Base-by-base conservation (phyloP, 2,329 filamentous ascomycete species). In the Emydomyces testavorans region DNA sequence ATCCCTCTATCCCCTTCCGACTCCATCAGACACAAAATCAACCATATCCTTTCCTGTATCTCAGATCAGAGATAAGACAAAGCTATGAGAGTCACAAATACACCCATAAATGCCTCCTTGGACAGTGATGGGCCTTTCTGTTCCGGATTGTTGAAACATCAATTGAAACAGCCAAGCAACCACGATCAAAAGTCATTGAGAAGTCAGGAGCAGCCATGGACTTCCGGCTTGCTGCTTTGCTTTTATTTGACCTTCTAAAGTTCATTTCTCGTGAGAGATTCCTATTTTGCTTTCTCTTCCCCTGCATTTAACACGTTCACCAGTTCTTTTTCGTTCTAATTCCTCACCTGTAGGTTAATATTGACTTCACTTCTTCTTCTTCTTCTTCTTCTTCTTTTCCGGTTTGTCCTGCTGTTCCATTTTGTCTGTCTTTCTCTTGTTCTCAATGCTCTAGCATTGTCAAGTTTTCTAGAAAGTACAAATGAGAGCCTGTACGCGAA, bases 1-100 rank as follows among this genome's bases (percentile, higher is more conserved):
- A 21, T 37, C 16, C 35, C 23, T 50, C 41, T 37, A 48, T 47
- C 36, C 47, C 34, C 51, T 50, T 46, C 35, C 21, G 26, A 3
- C 15, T 4, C 37, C 51, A 50, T 41, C 51, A 50, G 18, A 10
- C 6, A 8, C 31, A 44, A 48, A 1, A 15, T 13, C 13, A 43
- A 6, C 31, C 38, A 18, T 15, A 15, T 40, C 11, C 38, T 18
- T 7, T n/a, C 28, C 43, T 29, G 11, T n/a, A 23, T n/a, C 15
- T 15, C 18, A 24, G n/a, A 24, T 26, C 28, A 40, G 20, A 28
- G 15, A 38, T 18, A 18, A 18, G 21, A 21, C 38, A 28, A n/a
- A 13, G 42, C 4, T 37, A 28, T 46, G 6, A 23, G 10, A 10
- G 5, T 26, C 36, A 21, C 6, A 15, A 40, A 40, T 40, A 24